These are phyloP conservation scores for Fusarium anguioides DNA, from an alignment of 2,329 filamentous ascomycete species.

Conservation along the genomic window DNA sequence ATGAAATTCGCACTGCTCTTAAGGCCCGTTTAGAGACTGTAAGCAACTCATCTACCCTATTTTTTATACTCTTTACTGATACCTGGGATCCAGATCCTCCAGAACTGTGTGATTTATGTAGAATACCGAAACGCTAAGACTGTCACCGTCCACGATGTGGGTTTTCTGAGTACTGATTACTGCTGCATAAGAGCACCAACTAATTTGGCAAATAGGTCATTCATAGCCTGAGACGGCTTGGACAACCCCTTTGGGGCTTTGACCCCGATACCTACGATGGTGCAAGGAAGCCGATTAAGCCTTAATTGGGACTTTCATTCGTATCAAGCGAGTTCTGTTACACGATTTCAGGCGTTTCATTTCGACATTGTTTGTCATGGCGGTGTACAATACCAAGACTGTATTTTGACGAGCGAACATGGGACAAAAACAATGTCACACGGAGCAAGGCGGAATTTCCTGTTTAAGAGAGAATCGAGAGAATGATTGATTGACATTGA, in stretches of 20 bases:
- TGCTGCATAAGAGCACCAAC: background rate
- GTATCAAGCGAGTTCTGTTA: no score
- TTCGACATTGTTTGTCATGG: slow-evolving; percentile 2
- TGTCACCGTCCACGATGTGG: slow-evolving; percentile 70
- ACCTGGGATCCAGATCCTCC: slow-evolving; percentile 61
- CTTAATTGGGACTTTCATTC: no score
- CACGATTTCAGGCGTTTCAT: no score
- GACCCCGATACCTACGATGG: slow-evolving; percentile 55
- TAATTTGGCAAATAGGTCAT: slow-evolving; percentile 60
- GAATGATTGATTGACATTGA: slow-evolving; percentile 27
- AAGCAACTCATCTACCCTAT: slow-evolving; percentile 29
- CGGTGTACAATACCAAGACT: slow-evolving; percentile 5
- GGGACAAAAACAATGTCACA: background rate
- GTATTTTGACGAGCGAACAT: background rate
- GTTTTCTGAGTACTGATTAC: slow-evolving; percentile 35
- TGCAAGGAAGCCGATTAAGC: background rate
- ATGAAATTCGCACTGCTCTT: slow-evolving; percentile 66
- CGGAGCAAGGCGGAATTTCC: background rate
- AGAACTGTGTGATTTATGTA: slow-evolving; percentile 59
- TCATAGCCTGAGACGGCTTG: slow-evolving; percentile 59
- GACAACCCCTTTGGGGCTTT: slow-evolving; percentile 68
- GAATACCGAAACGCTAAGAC: slow-evolving; percentile 71
- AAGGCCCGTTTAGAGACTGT: slow-evolving; percentile 62
- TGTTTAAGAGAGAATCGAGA: slow-evolving; percentile 2
- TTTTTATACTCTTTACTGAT: slow-evolving; percentile 13